Percentiles rank a stretch among this genome's conserved stretches.
Evolutionary conservation across 305 asterid genomes (phyloP).

Genomic region (Fraxinus baroniana): DNA sequence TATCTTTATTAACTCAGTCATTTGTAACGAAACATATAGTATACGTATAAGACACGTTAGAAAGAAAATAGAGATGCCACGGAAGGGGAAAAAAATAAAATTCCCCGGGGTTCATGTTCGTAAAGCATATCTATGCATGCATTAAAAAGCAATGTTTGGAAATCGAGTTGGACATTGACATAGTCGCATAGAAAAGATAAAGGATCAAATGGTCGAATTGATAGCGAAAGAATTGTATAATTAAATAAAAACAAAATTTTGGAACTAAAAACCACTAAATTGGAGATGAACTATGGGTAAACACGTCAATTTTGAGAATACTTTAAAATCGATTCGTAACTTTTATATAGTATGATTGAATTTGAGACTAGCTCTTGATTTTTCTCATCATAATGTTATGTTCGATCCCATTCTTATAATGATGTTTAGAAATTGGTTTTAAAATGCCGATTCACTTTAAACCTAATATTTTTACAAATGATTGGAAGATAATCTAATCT

Average conservation of each 20-base stretch:
- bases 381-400: neutral
- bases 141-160: neutral
- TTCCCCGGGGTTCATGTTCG: neutral
- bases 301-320: neutral
- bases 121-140: neutral
- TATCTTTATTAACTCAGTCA: neutral
- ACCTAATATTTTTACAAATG: conserved; percentile 23
- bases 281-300: neutral
- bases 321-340: neutral
- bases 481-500: conserved; percentile 23
- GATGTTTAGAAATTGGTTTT: neutral
- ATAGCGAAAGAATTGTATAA: neutral
- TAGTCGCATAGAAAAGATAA: neutral
- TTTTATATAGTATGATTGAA: neutral
- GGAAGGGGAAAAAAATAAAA: neutral
- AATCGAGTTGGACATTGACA: neutral
- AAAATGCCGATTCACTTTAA: neutral
- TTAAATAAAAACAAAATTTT: neutral
- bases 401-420: neutral
- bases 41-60: neutral
- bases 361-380: neutral
- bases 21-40: neutral
- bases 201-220: neutral
- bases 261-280: neutral
- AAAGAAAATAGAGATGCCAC: neutral